Conservation (phyloP, 768 basidiomycete genomes). For the Cystofilobasidium bisporidii region DNA sequence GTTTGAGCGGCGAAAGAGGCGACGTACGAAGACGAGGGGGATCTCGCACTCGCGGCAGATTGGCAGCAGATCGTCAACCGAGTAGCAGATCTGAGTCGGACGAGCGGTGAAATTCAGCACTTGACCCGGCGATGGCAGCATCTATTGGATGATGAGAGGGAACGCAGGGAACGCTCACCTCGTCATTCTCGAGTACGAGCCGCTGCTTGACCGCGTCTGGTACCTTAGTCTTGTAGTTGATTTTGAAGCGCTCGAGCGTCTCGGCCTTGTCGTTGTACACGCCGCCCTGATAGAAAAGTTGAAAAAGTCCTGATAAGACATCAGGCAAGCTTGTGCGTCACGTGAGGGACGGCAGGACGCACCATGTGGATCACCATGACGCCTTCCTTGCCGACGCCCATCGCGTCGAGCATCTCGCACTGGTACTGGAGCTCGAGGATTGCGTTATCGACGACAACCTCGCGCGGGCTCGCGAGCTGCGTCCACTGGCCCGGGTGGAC, state of each 20-base stretch:
- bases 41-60: constrained; percentile 74
- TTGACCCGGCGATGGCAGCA: too few relatives aligned
- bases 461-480: constrained; percentile 63
- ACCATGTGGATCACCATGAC: constrained; percentile 76
- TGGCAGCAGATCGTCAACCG: constrained; percentile 75
- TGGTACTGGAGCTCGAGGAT: constrained; percentile 78
- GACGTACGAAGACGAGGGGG: constrained; percentile 48
- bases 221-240: constrained; percentile 54
- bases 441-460: constrained; percentile 62
- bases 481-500: constrained; percentile 71
- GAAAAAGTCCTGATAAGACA: not conserved
- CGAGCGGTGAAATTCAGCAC: too few relatives aligned
- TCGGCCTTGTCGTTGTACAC: constrained; percentile 69
- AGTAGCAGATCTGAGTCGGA: constrained; percentile 80
- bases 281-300: constrained; percentile 48
- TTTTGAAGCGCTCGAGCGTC: constrained; percentile 62
- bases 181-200: constrained; percentile 78
- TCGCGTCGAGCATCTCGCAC: constrained; percentile 71
- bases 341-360: not conserved
- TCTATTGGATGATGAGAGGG: too few relatives aligned
- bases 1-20: not conserved
- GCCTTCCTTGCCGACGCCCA: constrained; percentile 67
- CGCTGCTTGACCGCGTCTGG: constrained; percentile 58
- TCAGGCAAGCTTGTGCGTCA: not conserved
- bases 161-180: constrained; percentile 46